phyloP scores from a whole-genome alignment of 2,329 filamentous ascomycete species.

The Ceratocystis smalleyi region DNA sequence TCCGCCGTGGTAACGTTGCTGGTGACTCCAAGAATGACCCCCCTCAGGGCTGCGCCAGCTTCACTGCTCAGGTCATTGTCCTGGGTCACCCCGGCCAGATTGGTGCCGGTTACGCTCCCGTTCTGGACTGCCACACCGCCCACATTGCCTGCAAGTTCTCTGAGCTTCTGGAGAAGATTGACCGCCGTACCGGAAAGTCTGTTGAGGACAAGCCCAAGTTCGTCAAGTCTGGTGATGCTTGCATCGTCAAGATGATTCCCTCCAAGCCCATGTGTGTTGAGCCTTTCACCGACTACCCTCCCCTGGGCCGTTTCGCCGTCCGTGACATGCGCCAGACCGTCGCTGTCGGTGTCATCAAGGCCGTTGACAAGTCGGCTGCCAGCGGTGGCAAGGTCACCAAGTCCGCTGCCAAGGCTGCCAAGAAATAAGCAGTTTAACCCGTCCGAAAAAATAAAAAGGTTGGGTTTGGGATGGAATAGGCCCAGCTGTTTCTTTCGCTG shows the following conservation, averaged over 20 bases:
- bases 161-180: slow-evolving; percentile 99
- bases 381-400: slow-evolving; percentile 52
- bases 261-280: slow-evolving; percentile 99
- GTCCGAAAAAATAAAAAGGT: slow-evolving; percentile 14
- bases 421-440: slow-evolving; percentile 44
- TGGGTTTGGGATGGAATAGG: slow-evolving; percentile 11
- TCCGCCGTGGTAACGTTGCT: slow-evolving; percentile 98
- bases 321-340: slow-evolving; percentile 93
- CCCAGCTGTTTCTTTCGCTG: slow-evolving; percentile 6
- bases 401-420: slow-evolving; percentile 56
- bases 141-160: slow-evolving; percentile 99
- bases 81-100: slow-evolving; percentile 99
- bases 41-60: slow-evolving; percentile 71
- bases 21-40: slow-evolving; percentile 99
- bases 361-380: slow-evolving; percentile 49
- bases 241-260: slow-evolving; percentile 99
- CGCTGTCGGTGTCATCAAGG: slow-evolving; percentile 90
- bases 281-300: slow-evolving; percentile 98
- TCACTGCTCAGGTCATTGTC: slow-evolving; percentile 99
- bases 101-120: slow-evolving; percentile 96
- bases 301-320: slow-evolving; percentile 99
- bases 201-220: slow-evolving; percentile 89
- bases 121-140: slow-evolving; percentile 99
- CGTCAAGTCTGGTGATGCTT: slow-evolving; percentile 99
- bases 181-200: slow-evolving; percentile 98